These are phyloP conservation scores for Amylocarpus encephaloides DNA, from an alignment of 2,329 filamentous ascomycete species.

Conservation along the genomic window DNA sequence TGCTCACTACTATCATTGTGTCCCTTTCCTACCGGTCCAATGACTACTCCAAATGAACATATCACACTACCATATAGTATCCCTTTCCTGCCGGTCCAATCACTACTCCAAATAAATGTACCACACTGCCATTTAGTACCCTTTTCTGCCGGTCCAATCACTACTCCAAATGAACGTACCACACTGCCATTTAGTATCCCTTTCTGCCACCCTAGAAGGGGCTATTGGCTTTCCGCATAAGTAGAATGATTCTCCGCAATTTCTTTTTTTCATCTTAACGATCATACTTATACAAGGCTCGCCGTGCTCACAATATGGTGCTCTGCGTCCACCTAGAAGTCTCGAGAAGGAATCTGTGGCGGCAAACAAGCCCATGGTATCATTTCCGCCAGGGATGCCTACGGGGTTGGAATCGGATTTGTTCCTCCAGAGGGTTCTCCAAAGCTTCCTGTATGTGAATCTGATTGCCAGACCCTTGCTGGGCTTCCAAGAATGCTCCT, in stretches of 20 bases:
- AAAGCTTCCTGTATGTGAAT: too few species aligned
- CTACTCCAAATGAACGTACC: conserved; percentile 62
- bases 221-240: conserved; percentile 68
- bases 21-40: neutral
- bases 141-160: conserved; percentile 21
- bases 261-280: conserved; percentile 85
- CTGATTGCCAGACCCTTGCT: too few species aligned
- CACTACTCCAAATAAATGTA: neutral
- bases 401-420: neutral
- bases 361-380: conserved; percentile 60
- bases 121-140: neutral
- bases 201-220: conserved; percentile 78
- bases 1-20: too few species aligned
- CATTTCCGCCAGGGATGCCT: conserved; percentile 7
- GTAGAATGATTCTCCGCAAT: conserved; percentile 64
- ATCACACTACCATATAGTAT: conserved; percentile 30
- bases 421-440: too few species aligned
- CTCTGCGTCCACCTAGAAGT: conserved; percentile 66
- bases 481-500: too few species aligned
- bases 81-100: conserved; percentile 14
- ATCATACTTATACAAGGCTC: conserved; percentile 78
- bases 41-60: neutral
- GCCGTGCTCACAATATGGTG: conserved; percentile 78
- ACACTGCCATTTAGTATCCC: conserved; percentile 79
- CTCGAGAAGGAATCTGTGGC: conserved; percentile 81